Evolutionary conservation across 306 rosid species (phyloP), one percentile per base, ranked within the genome.

Genomic region (Trifolium repens): DNA sequence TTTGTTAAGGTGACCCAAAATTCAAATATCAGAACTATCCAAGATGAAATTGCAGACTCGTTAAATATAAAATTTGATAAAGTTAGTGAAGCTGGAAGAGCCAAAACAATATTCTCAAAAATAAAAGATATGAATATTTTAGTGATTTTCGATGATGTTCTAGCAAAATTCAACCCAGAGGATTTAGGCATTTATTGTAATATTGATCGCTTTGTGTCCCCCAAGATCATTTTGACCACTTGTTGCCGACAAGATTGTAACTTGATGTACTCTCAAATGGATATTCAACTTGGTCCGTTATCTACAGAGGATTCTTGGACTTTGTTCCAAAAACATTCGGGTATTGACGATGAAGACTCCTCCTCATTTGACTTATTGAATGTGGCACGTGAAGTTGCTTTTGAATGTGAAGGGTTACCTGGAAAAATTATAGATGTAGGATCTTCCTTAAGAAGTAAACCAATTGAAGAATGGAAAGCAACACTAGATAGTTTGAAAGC

Each of bases 351-450:
- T 3, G 42, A 67, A 13, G 17, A 49, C 54, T 49, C 19, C 9
- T 67, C 74, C 13, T 9, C 46, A n/a, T 39, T 22, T 2, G 37
- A 67, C 6, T 4, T 67, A 7, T 54, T 57, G 7, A 57, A 42
- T 44, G 79, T 67, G 9, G 53, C 42, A 2, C 13, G 9, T 0
- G 16, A 39, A 30, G 47, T 57, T n/a, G 60, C 68, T 54, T 0
- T 40, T 27, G 74, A 76, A 40, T 76, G 80, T 67, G 61, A 76
- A 67, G 80, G 80, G 39, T 30, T 54, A 14, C 78, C 71, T 3
- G 27, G 63, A n/a, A 70, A 34, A 67, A 76, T 76, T 17, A 61
- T 40, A 54, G 67, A 70, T 3, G 59, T 54, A 8, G 80, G 67
- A 26, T 54, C 74, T 53, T 76, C 68, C 47, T 67, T 76, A 10